Evolutionary conservation across 108 stramenopile genomes (phyloP).

Genomic region (Nannochloropsis gaditana): DNA sequence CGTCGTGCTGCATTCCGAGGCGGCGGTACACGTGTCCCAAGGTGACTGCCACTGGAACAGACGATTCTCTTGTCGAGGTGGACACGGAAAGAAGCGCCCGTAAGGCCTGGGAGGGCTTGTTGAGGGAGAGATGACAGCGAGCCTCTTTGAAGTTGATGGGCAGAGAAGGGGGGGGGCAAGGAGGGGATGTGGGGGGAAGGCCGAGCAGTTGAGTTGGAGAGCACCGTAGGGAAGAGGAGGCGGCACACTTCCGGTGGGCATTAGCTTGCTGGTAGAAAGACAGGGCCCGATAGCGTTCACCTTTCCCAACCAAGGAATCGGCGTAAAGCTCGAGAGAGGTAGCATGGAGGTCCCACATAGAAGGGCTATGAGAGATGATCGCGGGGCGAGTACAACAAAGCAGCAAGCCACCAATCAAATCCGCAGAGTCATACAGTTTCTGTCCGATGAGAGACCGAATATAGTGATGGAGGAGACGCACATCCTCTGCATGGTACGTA

Average conservation of each 20-base stretch:
- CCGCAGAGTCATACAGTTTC: not conserved
- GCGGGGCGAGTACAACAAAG: constrained; percentile 2
- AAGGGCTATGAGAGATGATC: not conserved
- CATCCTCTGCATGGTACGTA: not conserved
- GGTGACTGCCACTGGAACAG: not conserved
- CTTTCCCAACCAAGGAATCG: not conserved
- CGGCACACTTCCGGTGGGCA: not conserved
- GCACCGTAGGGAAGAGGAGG: not conserved
- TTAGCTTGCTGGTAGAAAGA: not conserved
- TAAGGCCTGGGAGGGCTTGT: not conserved
- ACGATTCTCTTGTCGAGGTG: not conserved
- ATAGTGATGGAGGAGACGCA: not conserved
- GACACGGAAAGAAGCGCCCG: not conserved
- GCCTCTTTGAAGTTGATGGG: not conserved
- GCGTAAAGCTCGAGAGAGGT: not conserved
- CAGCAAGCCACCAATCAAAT: not conserved
- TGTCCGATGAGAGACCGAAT: not conserved
- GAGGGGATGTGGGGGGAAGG: not conserved
- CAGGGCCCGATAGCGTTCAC: not conserved
- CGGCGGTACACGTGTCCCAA: not conserved
- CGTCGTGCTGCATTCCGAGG: not conserved
- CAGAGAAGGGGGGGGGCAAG: not conserved
- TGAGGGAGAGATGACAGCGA: constrained; percentile 14
- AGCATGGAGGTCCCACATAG: not conserved
- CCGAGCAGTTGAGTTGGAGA: not conserved